Conservation (phyloP, 75 land plant species). For the Azolla pinnata region DNA sequence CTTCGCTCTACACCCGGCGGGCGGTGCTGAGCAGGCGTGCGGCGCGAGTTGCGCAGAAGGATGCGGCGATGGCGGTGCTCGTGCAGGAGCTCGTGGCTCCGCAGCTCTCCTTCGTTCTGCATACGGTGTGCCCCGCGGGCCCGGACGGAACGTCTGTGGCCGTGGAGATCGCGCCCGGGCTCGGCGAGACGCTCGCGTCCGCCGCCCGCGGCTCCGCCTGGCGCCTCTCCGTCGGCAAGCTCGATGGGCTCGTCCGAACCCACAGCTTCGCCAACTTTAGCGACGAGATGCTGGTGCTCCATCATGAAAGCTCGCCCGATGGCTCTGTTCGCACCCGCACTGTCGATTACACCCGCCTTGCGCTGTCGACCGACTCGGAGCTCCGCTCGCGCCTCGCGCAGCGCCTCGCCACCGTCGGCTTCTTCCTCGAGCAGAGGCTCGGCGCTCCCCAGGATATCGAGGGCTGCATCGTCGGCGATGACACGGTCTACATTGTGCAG, state of each 20-base stretch:
- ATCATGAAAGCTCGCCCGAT: conserved; percentile 49
- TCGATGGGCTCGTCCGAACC: conserved; percentile 59
- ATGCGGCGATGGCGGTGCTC: conserved; percentile 83
- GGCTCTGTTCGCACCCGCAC: conserved; percentile 47
- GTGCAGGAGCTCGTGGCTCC: conserved; percentile 92
- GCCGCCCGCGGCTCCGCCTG: conserved; percentile 92
- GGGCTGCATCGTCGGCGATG: conserved; percentile 83
- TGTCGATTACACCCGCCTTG: conserved; percentile 80
- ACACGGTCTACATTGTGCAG: conserved; percentile 80
- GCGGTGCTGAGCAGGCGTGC: conserved; percentile 84
- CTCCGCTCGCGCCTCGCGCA: conserved; percentile 55
- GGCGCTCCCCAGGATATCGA: conserved; percentile 88
- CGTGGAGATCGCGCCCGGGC: conserved; percentile 86
- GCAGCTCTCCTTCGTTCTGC: conserved; percentile 85
- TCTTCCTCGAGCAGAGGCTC: conserved; percentile 76
- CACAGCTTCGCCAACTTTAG: conserved; percentile 92
- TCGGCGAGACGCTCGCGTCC: conserved; percentile 93
- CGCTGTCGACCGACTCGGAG: conserved; percentile 42
- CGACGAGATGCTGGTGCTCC: conserved; percentile 67
- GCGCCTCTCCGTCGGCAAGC: conserved; percentile 66
- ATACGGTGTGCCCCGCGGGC: conserved; percentile 77
- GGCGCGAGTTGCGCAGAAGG: conserved; percentile 70
- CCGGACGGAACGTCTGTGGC: conserved; percentile 46
- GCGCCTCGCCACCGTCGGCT: conserved; percentile 60
- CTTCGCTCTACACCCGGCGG: conserved; percentile 86